Evolutionary conservation across 345 rosid genomes (phyloP), one percentile per base, ranked within the genome.

Genomic region (Eucalyptus marginata): DNA sequence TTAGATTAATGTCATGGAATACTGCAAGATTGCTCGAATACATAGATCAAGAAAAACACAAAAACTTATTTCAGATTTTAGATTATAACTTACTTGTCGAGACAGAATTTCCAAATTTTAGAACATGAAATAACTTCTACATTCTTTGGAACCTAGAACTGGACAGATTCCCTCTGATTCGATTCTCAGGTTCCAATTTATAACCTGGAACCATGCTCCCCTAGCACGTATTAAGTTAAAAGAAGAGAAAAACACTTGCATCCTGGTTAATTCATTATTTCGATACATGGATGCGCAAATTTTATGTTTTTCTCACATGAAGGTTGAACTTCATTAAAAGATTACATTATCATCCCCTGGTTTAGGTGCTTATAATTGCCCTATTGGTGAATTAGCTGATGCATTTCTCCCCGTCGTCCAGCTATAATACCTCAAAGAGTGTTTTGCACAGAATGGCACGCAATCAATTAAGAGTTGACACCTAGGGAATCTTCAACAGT

Each of bases 11-110:
- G 2, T 3, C 58, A 18, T 52, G 0, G 4, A 52, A 18, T 7
- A 18, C 1, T 0, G 4, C 4, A 52, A 4, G 58, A 20, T 52
- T 18, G 10, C 10, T 52, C 0, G 1, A 20, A 52, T 1, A 52
- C 10, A 52, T 18, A 52, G 2, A 20, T 52, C 1, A 52, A 52
- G 25, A 52, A 52, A 52, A 52, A 52, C 4, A 52, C 24, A 52
- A 52, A 0, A 52, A 52, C 4, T 52, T 52, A 52, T 52, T 52
- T 2, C 0, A 52, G 0, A 5, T 52, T 52, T 4, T 52, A 52
- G 2, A 52, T 52, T 52, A 25, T 52, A 52, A 20, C 58, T 25
- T 52, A 52, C 25, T 1, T 5, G 0, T 52, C 5, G 2, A 52
- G 58, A 52, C 9, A 4, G 4, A 20, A 10, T 52, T 10, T 52